phyloP scores from a whole-genome alignment of 305 asterid species.

The Fraxinus nigra region DNA sequence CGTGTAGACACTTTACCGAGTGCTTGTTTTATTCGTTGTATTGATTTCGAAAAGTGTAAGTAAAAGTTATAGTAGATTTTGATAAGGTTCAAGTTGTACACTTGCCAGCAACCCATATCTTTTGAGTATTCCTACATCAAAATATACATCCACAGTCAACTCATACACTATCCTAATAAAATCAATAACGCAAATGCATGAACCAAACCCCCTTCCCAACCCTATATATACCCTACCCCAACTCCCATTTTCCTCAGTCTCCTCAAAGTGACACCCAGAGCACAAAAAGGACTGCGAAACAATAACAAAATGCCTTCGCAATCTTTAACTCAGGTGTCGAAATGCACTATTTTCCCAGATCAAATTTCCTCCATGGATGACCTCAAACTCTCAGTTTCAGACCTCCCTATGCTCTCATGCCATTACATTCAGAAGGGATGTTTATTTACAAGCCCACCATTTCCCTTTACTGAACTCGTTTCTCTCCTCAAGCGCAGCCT shows the following conservation, averaged over 20 bases:
- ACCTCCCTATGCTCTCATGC: constrained; percentile 46
- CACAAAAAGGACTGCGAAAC: not conserved
- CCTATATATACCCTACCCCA: constrained; percentile 19
- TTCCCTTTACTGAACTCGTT: constrained; percentile 24
- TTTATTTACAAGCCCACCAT: constrained; percentile 25
- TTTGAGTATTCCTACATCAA: not conserved
- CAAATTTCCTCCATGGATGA: constrained; percentile 20
- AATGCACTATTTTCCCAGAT: constrained; percentile 24
- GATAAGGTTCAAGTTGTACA: not conserved
- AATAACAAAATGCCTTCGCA: constrained; percentile 18
- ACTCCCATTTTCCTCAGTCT: not conserved
- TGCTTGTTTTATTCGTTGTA: too few species aligned
- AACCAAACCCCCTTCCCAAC: not conserved
- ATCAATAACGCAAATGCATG: constrained; percentile 20
- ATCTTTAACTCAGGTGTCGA: constrained; percentile 16
- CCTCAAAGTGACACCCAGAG: not conserved
- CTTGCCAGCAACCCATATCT: not conserved
- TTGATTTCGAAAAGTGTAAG: too few species aligned
- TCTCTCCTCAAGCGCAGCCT: constrained; percentile 28
- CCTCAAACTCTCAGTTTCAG: constrained; percentile 44
- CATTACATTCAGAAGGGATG: constrained; percentile 46
- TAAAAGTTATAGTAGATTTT: too few species aligned
- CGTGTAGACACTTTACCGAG: too few species aligned
- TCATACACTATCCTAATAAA: not conserved
- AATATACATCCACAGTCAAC: not conserved